Evolutionary conservation across 2,329 filamentous ascomycete genomes (phyloP).

Genomic region (Colletotrichum karsti): DNA sequence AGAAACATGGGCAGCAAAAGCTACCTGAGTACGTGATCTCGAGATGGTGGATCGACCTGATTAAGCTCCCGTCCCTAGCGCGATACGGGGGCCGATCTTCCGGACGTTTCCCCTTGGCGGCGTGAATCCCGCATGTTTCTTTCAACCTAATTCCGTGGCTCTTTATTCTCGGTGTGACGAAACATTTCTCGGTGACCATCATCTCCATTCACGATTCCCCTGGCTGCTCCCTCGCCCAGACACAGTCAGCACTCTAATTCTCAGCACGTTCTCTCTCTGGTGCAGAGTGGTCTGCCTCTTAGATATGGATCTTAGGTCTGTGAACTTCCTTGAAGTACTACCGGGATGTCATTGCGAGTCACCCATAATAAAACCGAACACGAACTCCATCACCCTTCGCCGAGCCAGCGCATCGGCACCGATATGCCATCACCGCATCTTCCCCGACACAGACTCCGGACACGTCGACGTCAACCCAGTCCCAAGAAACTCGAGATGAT

Average conservation of each 20-base stretch:
- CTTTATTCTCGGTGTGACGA: neutral
- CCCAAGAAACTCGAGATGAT: constrained; percentile 1
- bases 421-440: neutral
- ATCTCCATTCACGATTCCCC: neutral
- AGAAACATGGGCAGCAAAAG: neutral
- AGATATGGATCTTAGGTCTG: too few species aligned
- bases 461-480: neutral
- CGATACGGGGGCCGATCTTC: neutral
- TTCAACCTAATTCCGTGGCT: neutral
- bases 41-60: neutral
- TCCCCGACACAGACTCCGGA: neutral
- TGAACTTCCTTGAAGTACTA: neutral
- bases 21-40: neutral
- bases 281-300: too few species aligned
- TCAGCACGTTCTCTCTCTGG: too few species aligned
- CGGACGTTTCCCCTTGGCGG: neutral
- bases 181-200: neutral
- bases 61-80: neutral
- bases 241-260: too few species aligned
- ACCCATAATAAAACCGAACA: neutral
- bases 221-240: neutral
- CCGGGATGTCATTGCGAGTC: neutral
- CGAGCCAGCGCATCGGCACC: neutral
- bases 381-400: neutral
- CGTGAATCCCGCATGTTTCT: neutral